Percentiles rank a stretch among this genome's conserved stretches.
Evolutionary conservation across 768 basidiomycete genomes (phyloP).

Genomic region (Chalciporus chontae): DNA sequence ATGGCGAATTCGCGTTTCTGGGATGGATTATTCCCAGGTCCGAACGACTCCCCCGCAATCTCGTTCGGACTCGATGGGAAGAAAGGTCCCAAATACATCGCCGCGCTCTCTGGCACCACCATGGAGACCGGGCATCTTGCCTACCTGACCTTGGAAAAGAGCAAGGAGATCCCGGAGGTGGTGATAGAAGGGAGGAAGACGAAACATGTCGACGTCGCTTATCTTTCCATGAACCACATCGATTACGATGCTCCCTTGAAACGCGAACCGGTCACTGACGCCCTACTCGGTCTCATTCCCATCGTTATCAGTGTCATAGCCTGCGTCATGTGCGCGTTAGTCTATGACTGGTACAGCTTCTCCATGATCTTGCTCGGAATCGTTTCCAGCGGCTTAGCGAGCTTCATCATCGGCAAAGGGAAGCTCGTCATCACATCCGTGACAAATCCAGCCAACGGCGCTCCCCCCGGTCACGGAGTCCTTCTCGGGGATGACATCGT

Average conservation of each 20-base stretch:
- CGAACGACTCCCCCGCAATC: slow-evolving; percentile 20
- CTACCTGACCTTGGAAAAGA: slow-evolving; percentile 20
- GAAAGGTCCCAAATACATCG: slow-evolving; percentile 28
- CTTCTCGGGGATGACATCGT: slow-evolving; percentile 16
- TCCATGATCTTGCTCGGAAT: slow-evolving; percentile 33
- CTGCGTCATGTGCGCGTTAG: slow-evolving; percentile 23
- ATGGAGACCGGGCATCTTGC: slow-evolving; percentile 29
- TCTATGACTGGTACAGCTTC: slow-evolving; percentile 30
- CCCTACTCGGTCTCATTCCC: slow-evolving; percentile 19
- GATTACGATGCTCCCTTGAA: background rate
- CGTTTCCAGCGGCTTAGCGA: slow-evolving; percentile 28
- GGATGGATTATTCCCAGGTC: slow-evolving; percentile 32
- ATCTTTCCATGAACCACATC: slow-evolving; percentile 17
- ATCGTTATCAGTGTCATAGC: slow-evolving; percentile 22
- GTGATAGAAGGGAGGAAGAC: slow-evolving; percentile 13
- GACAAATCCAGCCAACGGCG: slow-evolving; percentile 12
- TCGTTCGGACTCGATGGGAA: slow-evolving; percentile 30
- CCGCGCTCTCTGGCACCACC: slow-evolving; percentile 28
- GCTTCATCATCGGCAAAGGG: slow-evolving; percentile 24
- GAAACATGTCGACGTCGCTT: slow-evolving; percentile 6
- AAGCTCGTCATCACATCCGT: slow-evolving; percentile 15
- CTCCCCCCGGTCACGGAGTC: slow-evolving; percentile 31
- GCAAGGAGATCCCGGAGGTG: background rate
- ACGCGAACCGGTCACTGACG: background rate
- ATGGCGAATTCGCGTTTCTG: slow-evolving; percentile 31